Evolutionary conservation across 1,284 basidiomycete species (phyloP).

Genomic region (Boletus calvinii): DNA sequence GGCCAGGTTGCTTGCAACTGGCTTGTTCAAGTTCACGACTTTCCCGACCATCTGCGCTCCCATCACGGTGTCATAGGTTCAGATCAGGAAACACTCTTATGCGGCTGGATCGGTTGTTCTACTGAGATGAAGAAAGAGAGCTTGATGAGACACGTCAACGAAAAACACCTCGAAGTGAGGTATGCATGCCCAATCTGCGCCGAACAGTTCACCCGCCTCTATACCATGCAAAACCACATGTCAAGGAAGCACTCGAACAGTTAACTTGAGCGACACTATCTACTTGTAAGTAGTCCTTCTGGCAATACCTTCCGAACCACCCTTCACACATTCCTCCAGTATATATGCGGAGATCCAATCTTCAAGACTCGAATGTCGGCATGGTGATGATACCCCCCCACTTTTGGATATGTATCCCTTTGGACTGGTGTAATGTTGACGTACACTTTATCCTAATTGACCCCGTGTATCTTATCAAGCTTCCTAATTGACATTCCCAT

Average conservation of each 20-base stretch:
- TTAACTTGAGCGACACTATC: neutral
- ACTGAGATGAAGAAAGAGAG: constrained; percentile 32
- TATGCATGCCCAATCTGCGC: constrained; percentile 20
- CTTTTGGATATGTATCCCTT: no score
- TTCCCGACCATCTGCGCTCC: constrained; percentile 29
- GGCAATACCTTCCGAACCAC: neutral
- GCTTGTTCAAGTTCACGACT: constrained; percentile 7
- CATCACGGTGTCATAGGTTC: constrained; percentile 20
- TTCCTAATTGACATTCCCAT: no score
- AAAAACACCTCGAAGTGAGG: constrained; percentile 27
- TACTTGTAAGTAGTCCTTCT: constrained; percentile 12
- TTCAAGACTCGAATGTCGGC: no score
- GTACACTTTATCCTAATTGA: no score
- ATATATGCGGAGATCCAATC: no score
- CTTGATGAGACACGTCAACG: constrained; percentile 27
- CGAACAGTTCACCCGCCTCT: constrained; percentile 29
- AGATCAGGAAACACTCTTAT: constrained; percentile 13
- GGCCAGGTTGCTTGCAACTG: neutral
- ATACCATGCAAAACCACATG: constrained; percentile 23
- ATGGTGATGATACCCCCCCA: no score
- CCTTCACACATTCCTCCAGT: constrained; percentile 5
- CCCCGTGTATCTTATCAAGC: no score
- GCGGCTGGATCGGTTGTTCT: constrained; percentile 22
- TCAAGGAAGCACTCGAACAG: constrained; percentile 13
- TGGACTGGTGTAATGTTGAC: no score